Percentiles rank a stretch among this genome's conserved stretches.
phyloP scores from a whole-genome alignment of 106 monocot species.

The Dioscorea dumetorum region DNA sequence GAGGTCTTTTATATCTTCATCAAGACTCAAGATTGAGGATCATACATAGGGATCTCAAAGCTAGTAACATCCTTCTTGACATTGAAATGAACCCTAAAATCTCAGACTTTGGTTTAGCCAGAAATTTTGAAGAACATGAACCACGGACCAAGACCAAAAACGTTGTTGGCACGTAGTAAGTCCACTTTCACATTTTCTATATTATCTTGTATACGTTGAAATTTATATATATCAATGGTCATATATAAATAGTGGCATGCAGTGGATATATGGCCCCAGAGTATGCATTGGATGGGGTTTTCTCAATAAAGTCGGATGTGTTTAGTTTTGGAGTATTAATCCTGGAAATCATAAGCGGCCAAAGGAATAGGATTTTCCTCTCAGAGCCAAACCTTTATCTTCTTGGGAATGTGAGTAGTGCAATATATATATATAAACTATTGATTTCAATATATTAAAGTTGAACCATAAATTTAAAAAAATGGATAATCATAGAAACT shows the following conservation, averaged over 20 bases:
- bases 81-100: slow-evolving; percentile 27
- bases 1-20: slow-evolving; percentile 27
- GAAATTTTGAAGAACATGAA: slow-evolving; percentile 11
- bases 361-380: neutral
- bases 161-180: slow-evolving; percentile 25
- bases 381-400: neutral
- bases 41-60: neutral
- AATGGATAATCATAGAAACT: neutral
- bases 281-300: slow-evolving; percentile 25
- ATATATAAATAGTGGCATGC: neutral
- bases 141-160: neutral
- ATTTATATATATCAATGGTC: neutral
- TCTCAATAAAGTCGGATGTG: slow-evolving; percentile 32
- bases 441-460: neutral
- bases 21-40: slow-evolving; percentile 13
- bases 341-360: slow-evolving; percentile 28
- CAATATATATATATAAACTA: neutral
- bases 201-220: no score
- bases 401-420: slow-evolving; percentile 5
- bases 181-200: neutral
- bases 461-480: no score
- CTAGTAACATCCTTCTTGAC: slow-evolving; percentile 20
- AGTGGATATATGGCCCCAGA: slow-evolving; percentile 44
- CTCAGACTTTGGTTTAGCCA: slow-evolving; percentile 25
- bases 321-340: slow-evolving; percentile 32